Percentiles rank a stretch among this genome's conserved stretches.
These are phyloP conservation scores for Aspergillus indologenus DNA, from an alignment of 495 filamentous ascomycete genomes.

Conservation along the genomic window DNA sequence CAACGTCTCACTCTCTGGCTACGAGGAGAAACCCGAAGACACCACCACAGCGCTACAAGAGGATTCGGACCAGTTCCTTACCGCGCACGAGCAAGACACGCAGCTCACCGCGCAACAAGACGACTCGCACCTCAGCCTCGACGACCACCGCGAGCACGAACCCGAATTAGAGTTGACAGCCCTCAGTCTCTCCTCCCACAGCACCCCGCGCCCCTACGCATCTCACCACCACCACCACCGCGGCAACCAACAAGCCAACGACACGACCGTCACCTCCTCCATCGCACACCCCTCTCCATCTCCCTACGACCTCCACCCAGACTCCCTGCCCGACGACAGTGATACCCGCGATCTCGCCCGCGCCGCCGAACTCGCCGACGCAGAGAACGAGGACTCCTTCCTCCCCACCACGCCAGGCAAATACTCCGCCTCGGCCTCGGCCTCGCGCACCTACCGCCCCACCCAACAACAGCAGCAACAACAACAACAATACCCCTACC, in stretches of 20 bases:
- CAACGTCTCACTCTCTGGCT: conserved; percentile 94
- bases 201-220: conserved; percentile 48
- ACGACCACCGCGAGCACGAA: conserved; percentile 37
- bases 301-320: conserved; percentile 27
- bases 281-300: conserved; percentile 49
- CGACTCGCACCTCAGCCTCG: not conserved
- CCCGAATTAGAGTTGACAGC: conserved; percentile 46
- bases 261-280: conserved; percentile 58
- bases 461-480: conserved; percentile 4
- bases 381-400: conserved; percentile 38
- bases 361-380: conserved; percentile 26
- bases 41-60: conserved; percentile 43
- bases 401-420: conserved; percentile 44
- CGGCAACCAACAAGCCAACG: conserved; percentile 43
- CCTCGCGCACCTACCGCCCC: not conserved
- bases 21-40: conserved; percentile 71
- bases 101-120: conserved; percentile 5
- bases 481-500: conserved; percentile 3
- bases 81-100: conserved; percentile 1
- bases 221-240: conserved; percentile 41
- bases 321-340: conserved; percentile 29
- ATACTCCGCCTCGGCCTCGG: not conserved
- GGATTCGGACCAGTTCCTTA: conserved; percentile 27
- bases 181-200: conserved; percentile 54
- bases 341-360: conserved; percentile 37